Base-by-base conservation (phyloP, 768 basidiomycete species). In the Suillus lakei region DNA sequence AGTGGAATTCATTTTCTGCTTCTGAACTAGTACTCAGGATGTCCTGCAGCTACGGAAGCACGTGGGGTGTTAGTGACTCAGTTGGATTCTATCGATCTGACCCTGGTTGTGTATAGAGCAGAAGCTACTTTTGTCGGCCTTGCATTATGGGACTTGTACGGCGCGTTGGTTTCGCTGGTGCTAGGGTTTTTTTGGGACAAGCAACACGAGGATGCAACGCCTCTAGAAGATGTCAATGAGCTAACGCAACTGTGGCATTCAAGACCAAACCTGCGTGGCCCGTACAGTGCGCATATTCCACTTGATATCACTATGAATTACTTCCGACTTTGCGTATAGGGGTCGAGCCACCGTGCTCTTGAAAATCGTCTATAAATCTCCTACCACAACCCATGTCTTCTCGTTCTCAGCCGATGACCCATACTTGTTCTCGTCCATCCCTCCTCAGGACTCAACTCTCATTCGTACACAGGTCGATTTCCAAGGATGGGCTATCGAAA, bases 401-500 rank as follows among this genome's bases (percentile, higher is more conserved):
- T 89, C 92, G 2, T 98, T 98, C 78, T 98, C 96, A 4, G 92
- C 90, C 0, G 95, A 98, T 68, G 95, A 98, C 69, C 86, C 86
- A 60, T 88, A 92, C 63, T 83, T 98, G 16, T 98, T 98, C 77
- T 90, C 94, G 0, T 85, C 82, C 66, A 85, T 87, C 67, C 93
- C 85, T 54, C 81, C 81, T 13, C 81, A 78, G 1, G 93, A 92
- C 58, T 88, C 91, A 0, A 91, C 86, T 69, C 85, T 91, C 59
- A 97, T 98, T 67, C 91, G 96, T 8, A 94, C 93, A 0, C 96
- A 99, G 76, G 90, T 97, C n/a, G 96, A 98, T 74, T 82, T 99
- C n/a, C 96, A 95, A 79, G 98, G 97, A 55, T 99, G 96, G 93
- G 93, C 97, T 0, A 95, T 99, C 70, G 97, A 99, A 77, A 86